phyloP scores from a whole-genome alignment of 192 early-diverging fungal species.

The Linnemannia exigua region DNA sequence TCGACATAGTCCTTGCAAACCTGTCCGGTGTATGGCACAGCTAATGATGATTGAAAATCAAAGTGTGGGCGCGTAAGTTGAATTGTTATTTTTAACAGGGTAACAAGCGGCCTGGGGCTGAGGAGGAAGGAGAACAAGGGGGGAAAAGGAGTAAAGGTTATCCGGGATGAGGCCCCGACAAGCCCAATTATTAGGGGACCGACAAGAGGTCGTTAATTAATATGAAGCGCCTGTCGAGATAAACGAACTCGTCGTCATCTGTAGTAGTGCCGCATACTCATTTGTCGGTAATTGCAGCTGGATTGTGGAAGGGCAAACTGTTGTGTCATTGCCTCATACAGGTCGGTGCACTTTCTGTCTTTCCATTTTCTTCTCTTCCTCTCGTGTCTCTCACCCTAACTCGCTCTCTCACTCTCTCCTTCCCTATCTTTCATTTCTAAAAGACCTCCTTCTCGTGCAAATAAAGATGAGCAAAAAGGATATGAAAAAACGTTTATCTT shows the following conservation, averaged over 20 bases:
- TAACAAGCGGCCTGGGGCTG: neutral
- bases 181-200: neutral
- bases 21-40: conserved; percentile 20
- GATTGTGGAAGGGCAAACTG: too few relatives aligned
- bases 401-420: neutral
- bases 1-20: conserved; percentile 47
- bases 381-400: neutral
- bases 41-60: conserved; percentile 7
- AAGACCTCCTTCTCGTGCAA: neutral
- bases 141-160: neutral
- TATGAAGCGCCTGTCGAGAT: too few relatives aligned
- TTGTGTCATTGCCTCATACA: neutral
- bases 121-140: neutral
- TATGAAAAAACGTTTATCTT: neutral
- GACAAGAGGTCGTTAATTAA: neutral
- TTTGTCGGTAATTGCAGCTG: too few relatives aligned
- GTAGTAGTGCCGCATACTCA: too few relatives aligned
- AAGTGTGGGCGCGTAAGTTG: neutral
- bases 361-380: neutral
- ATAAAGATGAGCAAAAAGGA: neutral
- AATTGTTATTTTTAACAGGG: neutral
- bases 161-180: conserved; percentile 5
- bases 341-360: neutral
- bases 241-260: too few relatives aligned
- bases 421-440: neutral